These are phyloP conservation scores for Jatropha curcas DNA, from an alignment of 345 rosid species.

Conservation along the genomic window DNA sequence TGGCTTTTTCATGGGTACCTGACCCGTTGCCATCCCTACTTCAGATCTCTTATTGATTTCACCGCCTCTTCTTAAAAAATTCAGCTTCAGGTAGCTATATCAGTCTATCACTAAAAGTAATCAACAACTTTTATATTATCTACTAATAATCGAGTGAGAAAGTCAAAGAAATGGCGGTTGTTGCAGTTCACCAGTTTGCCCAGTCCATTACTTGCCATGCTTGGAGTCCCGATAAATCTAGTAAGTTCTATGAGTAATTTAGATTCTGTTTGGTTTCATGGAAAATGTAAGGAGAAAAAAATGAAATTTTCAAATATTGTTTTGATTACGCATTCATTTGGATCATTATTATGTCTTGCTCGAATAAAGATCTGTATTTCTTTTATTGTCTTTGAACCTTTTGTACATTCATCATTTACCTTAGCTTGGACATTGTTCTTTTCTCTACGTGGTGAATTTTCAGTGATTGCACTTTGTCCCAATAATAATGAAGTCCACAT, in stretches of 20 bases:
- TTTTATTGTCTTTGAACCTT: background rate
- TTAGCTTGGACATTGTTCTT: background rate
- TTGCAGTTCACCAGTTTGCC: constrained; percentile 79
- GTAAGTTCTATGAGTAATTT: constrained; percentile 27
- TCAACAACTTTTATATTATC: background rate
- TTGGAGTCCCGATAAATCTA: constrained; percentile 91
- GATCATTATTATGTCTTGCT: background rate
- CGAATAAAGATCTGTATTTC: background rate
- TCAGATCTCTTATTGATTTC: background rate
- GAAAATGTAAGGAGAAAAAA: background rate
- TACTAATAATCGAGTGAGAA: background rate
- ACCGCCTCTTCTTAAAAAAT: too few relatives aligned
- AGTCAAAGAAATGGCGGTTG: constrained; percentile 54
- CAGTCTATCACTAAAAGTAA: background rate
- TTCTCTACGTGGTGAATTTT: constrained; percentile 6
- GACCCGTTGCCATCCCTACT: too few relatives aligned
- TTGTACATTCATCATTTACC: background rate
- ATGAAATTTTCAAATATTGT: background rate
- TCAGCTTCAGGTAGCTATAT: background rate
- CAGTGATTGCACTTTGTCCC: constrained; percentile 95
- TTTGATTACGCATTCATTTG: background rate
- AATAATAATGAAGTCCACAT: constrained; percentile 94
- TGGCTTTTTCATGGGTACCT: too few relatives aligned
- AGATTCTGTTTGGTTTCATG: background rate
- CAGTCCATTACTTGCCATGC: constrained; percentile 93